Percentiles rank a stretch among this genome's conserved stretches.
phyloP scores from a whole-genome alignment of 2,329 filamentous ascomycete genomes.

The Penicillium sumatraense region DNA sequence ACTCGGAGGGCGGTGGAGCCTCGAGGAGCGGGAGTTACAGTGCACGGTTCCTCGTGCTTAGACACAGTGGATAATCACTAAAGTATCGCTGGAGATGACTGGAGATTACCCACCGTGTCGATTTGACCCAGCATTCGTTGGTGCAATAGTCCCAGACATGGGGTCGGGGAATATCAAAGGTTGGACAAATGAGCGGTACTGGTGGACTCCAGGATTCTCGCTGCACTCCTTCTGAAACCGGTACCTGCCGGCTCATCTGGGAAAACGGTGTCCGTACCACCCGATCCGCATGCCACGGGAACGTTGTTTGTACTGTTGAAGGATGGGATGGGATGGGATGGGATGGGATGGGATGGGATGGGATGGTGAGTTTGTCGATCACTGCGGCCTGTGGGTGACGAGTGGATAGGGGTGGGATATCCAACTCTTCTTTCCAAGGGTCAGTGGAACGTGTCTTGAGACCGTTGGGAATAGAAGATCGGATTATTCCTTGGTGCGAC shows the following conservation, averaged over 20 bases:
- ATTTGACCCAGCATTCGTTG: neutral
- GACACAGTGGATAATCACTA: neutral
- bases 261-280: conserved; percentile 19
- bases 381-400: conserved; percentile 10
- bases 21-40: conserved; percentile 10
- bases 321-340: no score
- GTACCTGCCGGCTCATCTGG: conserved; percentile 11
- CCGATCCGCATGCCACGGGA: conserved; percentile 26
- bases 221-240: conserved; percentile 6
- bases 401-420: neutral
- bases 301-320: conserved; percentile 20
- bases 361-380: conserved; percentile 25
- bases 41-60: neutral
- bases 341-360: no score
- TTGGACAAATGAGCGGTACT: conserved; percentile 15
- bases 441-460: neutral
- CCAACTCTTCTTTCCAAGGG: neutral
- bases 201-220: neutral
- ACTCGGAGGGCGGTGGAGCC: conserved; percentile 10
- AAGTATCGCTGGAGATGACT: conserved; percentile 5
- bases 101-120: neutral
- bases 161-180: conserved; percentile 22
- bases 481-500: conserved; percentile 10
- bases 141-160: neutral
- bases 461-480: conserved; percentile 12